Percentiles rank a stretch among this genome's conserved stretches.
Conservation (phyloP, 2,329 filamentous ascomycete genomes). For the Fusarium humuli region DNA sequence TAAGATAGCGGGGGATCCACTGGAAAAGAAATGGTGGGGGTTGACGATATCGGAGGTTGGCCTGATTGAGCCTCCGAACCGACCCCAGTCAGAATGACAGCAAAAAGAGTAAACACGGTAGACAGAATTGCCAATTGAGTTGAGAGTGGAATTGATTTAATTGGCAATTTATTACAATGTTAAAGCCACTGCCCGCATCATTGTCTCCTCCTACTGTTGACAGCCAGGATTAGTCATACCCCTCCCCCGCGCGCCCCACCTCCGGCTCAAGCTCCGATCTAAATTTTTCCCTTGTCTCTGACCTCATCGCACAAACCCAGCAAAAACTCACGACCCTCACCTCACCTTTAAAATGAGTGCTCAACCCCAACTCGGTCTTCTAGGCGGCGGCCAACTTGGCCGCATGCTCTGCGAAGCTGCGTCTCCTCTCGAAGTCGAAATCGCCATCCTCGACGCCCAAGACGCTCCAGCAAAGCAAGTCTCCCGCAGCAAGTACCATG, state of each 20-base stretch:
- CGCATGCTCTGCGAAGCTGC: conserved; percentile 96
- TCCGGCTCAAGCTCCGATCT: conserved; percentile 16
- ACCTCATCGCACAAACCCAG: conserved; percentile 24
- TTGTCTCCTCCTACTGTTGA: not conserved
- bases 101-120: not conserved
- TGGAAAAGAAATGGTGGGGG: not conserved
- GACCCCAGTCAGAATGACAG: too few species aligned
- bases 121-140: fast-evolving
- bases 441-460: conserved; percentile 82
- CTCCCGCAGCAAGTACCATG: conserved; percentile 77
- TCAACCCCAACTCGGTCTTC: conserved; percentile 57
- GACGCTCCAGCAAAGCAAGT: conserved; percentile 87
- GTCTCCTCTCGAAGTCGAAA: conserved; percentile 76
- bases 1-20: not conserved
- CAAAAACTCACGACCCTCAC: not conserved
- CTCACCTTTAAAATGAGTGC: conserved; percentile 6
- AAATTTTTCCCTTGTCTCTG: conserved; percentile 22
- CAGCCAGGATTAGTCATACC: not conserved
- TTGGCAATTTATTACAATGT: not conserved
- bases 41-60: conserved; percentile 21
- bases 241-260: not conserved
- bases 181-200: not conserved
- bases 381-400: conserved; percentile 80
- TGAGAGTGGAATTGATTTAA: fast-evolving
- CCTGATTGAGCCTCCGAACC: not conserved